Evolutionary conservation across 2,329 filamentous ascomycete genomes (phyloP), one percentile per base, ranked within the genome.

Genomic region (Geosmithia flava): DNA sequence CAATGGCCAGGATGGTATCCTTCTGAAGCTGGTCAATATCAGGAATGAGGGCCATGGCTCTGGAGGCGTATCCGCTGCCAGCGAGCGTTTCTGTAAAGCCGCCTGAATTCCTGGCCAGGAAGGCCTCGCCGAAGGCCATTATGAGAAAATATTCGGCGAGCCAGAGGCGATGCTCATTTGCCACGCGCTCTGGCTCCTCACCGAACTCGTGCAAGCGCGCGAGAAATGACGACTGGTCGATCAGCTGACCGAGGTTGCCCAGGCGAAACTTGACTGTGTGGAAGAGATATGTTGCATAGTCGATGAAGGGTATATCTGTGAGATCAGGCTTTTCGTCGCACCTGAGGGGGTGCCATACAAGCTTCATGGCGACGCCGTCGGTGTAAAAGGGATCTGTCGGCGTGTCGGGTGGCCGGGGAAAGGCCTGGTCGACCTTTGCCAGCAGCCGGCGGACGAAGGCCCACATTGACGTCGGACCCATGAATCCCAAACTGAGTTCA

Each of bases 41-140:
- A 0, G 66, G 66, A 43, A 68, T 56, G 3, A 68, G 15, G 0
- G 63, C 58, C 63, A 68, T 66, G 1, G 65, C 66, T 3, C 66
- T 53, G 0, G 60, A 53, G 8, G 66, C 66, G 47, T 67, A 68
- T 41, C 66, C 62, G n/a, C 62, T 58, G 0, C 66, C 65, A 0
- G 62, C 55, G 0, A 65, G 65, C 0, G 57, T 57, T 3, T 59
- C 56, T 27, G 59, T 56, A 3, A 50, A 42, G 30, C 51, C 58
- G 6, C 29, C 11, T 6, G 29, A 6, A 1, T 53, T 53, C 0
- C 54, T 57, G 10, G 55, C 54, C 1, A 62, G 41, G 4, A 63
- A 62, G 0, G 61, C 56, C 19, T 64, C 60, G 0, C 61, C 61
- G 16, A 63, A 63, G 2, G 61, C 61, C 15, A 64, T 52, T 42